phyloP scores from a whole-genome alignment of 192 early-diverging fungal genomes.

The Phlyctochytrium arcticum region DNA sequence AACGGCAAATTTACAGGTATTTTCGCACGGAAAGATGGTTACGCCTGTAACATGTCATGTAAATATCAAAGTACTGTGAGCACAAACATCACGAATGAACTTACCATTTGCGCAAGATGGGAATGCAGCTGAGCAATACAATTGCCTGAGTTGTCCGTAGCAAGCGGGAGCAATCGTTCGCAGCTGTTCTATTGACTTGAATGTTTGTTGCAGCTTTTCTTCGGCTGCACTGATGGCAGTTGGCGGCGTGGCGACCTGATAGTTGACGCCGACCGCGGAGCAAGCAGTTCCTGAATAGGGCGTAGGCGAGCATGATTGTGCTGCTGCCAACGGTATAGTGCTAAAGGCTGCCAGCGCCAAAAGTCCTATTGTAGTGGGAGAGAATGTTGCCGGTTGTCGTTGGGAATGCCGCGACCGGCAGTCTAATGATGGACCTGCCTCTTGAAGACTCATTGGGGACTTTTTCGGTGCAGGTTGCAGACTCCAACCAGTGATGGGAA shows the following conservation, averaged over 20 bases:
- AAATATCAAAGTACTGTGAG: background rate
- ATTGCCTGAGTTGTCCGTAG: slow-evolving; percentile 9
- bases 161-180: slow-evolving; percentile 11
- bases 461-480: too few species aligned
- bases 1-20: slow-evolving; percentile 7
- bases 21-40: slow-evolving; percentile 14
- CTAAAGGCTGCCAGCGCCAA: too few species aligned
- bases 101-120: slow-evolving; percentile 13
- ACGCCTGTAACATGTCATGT: background rate
- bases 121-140: slow-evolving; percentile 1
- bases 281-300: background rate
- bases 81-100: background rate
- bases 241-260: background rate
- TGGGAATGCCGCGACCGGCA: too few species aligned
- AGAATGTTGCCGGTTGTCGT: too few species aligned
- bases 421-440: too few species aligned
- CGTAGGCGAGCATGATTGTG: background rate
- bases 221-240: background rate
- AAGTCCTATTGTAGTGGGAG: too few species aligned
- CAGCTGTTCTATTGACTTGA: background rate
- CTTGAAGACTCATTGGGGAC: too few species aligned
- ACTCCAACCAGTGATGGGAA: too few species aligned
- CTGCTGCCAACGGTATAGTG: background rate
- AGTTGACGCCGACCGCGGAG: background rate
- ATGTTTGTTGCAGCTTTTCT: background rate